A percentile compares a stretch with the other conserved stretches of the same genome.
These are phyloP conservation scores for Talaromyces piceae DNA, from an alignment of 2,329 filamentous ascomycete species.

Conservation along the genomic window DNA sequence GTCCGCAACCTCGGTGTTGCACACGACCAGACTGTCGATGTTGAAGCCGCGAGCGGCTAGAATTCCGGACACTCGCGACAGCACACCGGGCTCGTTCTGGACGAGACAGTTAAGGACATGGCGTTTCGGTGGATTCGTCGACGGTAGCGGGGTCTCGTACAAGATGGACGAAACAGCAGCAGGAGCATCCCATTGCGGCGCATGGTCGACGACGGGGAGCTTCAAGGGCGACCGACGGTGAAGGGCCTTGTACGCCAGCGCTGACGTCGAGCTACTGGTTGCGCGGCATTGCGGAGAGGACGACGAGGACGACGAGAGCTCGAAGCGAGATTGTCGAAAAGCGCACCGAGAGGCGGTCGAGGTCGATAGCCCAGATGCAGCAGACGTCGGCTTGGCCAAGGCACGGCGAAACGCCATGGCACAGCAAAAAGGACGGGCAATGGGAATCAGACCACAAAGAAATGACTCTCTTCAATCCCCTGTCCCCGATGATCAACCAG, in stretches of 20 bases:
- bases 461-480: constrained; percentile 2
- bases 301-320: not conserved
- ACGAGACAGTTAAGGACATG: constrained; percentile 98
- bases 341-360: constrained; percentile 22
- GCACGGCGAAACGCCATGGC: constrained; percentile 34
- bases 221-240: constrained; percentile 82
- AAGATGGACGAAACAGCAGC: constrained; percentile 96
- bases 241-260: constrained; percentile 93
- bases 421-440: not conserved
- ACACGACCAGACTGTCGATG: constrained; percentile 96
- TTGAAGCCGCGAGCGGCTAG: constrained; percentile 96
- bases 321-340: constrained; percentile 19
- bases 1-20: constrained; percentile 94
- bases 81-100: constrained; percentile 95
- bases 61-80: constrained; percentile 94
- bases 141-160: constrained; percentile 90
- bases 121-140: constrained; percentile 75
- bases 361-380: constrained; percentile 16
- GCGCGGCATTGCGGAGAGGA: constrained; percentile 17
- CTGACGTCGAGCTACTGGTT: constrained; percentile 67
- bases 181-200: constrained; percentile 77
- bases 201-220: constrained; percentile 66
- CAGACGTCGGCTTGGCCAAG: constrained; percentile 27
- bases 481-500: constrained; percentile 4
- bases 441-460: constrained; percentile 9